Percentiles rank a stretch among this genome's conserved stretches.
These are phyloP conservation scores for Camellia japonica DNA, from an alignment of 148 eudicot species.

Conservation along the genomic window DNA sequence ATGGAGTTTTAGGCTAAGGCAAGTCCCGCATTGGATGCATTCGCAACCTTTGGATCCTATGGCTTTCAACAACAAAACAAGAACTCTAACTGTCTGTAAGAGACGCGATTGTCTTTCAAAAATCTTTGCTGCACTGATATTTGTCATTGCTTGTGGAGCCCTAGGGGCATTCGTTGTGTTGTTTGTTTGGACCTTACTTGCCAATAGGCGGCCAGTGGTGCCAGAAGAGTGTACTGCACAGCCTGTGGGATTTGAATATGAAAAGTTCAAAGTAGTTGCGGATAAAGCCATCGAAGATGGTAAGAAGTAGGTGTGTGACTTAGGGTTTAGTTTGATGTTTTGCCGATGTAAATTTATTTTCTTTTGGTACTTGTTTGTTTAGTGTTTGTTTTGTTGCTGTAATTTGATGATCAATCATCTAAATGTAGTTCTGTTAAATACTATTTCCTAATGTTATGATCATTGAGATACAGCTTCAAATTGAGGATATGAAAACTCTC, in stretches of 20 bases:
- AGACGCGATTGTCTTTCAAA: slow-evolving; percentile 46
- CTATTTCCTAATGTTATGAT: slow-evolving; percentile 21
- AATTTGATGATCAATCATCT: slow-evolving; percentile 23
- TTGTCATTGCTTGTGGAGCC: slow-evolving; percentile 78
- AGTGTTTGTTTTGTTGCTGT: slow-evolving; percentile 13
- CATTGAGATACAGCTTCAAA: slow-evolving; percentile 24
- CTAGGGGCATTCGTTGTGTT: slow-evolving; percentile 54
- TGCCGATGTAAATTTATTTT: slow-evolving; percentile 34
- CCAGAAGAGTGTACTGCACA: slow-evolving; percentile 59
- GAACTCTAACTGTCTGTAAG: slow-evolving; percentile 28
- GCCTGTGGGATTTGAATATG: slow-evolving; percentile 36
- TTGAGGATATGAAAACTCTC: not conserved
- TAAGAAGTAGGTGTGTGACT: slow-evolving; percentile 31
- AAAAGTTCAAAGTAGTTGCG: slow-evolving; percentile 40
- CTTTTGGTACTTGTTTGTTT: slow-evolving; percentile 20
- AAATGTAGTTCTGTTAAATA: slow-evolving; percentile 7
- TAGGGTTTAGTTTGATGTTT: slow-evolving; percentile 21
- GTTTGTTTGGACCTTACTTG: slow-evolving; percentile 54
- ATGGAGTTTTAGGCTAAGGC: slow-evolving; percentile 64
- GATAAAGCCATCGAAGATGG: slow-evolving; percentile 46
- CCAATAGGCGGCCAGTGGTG: slow-evolving; percentile 49
- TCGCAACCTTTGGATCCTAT: slow-evolving; percentile 77
- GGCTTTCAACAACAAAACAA: slow-evolving; percentile 23
- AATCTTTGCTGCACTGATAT: slow-evolving; percentile 53
- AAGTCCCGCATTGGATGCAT: slow-evolving; percentile 70